A percentile compares a stretch with the other conserved stretches of the same genome.
Evolutionary conservation across 1,139 yeast genomes (phyloP).

Genomic region (Candida dubliniensis): DNA sequence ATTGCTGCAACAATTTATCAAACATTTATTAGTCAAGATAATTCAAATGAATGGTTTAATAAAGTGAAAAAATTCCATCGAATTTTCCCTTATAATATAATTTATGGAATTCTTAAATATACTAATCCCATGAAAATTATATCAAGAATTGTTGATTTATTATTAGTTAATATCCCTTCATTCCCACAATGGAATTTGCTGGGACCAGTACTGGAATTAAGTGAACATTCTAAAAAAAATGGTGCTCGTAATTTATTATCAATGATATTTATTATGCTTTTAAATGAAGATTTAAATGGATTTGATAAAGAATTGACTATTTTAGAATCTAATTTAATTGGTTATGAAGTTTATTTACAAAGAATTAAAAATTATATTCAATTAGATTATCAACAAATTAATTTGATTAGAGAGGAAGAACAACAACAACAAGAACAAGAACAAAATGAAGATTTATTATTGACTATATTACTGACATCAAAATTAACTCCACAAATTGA

Average conservation of each 20-base stretch:
- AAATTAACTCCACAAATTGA: constrained; percentile 20
- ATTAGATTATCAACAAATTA: constrained; percentile 17
- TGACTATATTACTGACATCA: constrained; percentile 25
- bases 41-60: constrained; percentile 68
- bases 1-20: constrained; percentile 82
- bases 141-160: constrained; percentile 72
- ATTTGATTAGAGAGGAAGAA: constrained; percentile 24
- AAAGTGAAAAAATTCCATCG: constrained; percentile 70
- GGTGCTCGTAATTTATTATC: constrained; percentile 65
- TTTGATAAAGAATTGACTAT: constrained; percentile 57
- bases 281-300: constrained; percentile 75
- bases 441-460: constrained; percentile 24
- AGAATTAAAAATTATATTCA: constrained; percentile 28
- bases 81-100: constrained; percentile 72
- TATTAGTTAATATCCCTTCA: constrained; percentile 70
- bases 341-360: constrained; percentile 23
- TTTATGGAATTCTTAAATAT: constrained; percentile 71
- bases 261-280: constrained; percentile 66
- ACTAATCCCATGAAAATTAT: constrained; percentile 86
- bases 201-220: constrained; percentile 10
- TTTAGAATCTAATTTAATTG: constrained; percentile 26
- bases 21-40: constrained; percentile 75
- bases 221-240: constrained; percentile 31
- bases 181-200: constrained; percentile 18
- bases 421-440: constrained; percentile 16